phyloP scores from a whole-genome alignment of 2,329 filamentous ascomycete species.

The Neurospora crassa region DNA sequence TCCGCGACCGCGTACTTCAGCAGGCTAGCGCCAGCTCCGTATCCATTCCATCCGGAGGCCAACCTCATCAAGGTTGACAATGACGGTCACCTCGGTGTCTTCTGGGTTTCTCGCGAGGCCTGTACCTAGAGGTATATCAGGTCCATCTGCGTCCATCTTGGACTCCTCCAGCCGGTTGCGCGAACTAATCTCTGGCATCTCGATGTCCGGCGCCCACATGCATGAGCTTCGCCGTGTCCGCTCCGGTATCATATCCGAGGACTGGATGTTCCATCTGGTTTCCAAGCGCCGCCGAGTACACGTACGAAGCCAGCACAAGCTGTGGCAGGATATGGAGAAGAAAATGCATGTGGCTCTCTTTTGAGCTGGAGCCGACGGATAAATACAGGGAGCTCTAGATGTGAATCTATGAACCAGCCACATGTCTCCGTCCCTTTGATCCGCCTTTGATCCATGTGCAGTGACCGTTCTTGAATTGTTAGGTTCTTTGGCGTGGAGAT shows the following conservation, averaged over 20 bases:
- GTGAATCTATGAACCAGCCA: too few relatives aligned
- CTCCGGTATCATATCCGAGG: background rate
- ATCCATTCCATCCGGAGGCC: conserved; percentile 95
- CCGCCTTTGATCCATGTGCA: too few relatives aligned
- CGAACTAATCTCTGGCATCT: background rate
- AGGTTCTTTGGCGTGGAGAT: too few relatives aligned
- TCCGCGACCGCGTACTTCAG: background rate
- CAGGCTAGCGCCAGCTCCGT: conserved; percentile 74
- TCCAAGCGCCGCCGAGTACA: background rate
- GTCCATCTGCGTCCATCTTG: conserved; percentile 92
- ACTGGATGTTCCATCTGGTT: background rate
- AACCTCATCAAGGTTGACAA: conserved; percentile 98
- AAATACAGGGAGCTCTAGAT: background rate
- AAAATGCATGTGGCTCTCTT: background rate
- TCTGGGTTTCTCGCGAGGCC: conserved; percentile 98
- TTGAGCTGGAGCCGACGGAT: background rate
- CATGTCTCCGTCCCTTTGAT: too few relatives aligned
- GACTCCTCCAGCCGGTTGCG: conserved; percentile 36
- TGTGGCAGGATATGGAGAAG: background rate
- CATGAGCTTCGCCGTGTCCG: conserved; percentile 1
- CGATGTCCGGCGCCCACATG: background rate
- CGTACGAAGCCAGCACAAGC: background rate
- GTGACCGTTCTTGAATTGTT: too few relatives aligned
- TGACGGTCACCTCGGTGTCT: conserved; percentile 90
- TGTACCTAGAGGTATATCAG: conserved; percentile 91